These are phyloP conservation scores for Dactylellina sp. DNA, from an alignment of 2,329 filamentous ascomycete genomes.

Conservation along the genomic window DNA sequence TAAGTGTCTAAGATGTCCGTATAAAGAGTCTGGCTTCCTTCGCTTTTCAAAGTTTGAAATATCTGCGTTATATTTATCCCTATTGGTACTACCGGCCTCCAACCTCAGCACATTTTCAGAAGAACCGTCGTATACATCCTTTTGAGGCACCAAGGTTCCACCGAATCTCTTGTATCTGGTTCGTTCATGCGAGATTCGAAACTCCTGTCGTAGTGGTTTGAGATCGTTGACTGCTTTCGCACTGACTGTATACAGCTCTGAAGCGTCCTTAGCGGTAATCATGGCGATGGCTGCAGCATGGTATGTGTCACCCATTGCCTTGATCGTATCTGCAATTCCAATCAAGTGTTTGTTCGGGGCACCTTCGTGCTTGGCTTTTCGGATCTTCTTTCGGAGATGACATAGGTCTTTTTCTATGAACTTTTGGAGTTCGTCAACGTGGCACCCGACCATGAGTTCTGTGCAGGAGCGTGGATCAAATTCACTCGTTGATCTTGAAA, in stretches of 20 bases:
- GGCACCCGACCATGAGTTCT: constrained; percentile 4
- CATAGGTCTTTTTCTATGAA: constrained; percentile 26
- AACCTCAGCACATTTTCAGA: no score
- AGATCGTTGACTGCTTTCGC: not conserved
- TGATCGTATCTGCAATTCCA: not conserved
- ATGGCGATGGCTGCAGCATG: constrained; percentile 2
- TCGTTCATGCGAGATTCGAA: not conserved
- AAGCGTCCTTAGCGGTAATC: not conserved
- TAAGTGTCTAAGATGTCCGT: no score
- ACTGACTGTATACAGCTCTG: constrained; percentile 24
- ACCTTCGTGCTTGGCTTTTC: constrained; percentile 10
- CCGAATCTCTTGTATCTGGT: no score
- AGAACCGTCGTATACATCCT: no score
- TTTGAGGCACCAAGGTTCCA: no score
- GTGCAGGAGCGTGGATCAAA: no score
- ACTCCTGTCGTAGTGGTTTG: constrained; percentile 2
- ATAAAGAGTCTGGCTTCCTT: no score
- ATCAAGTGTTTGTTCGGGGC: not conserved
- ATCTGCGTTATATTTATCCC: no score
- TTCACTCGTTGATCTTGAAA: no score
- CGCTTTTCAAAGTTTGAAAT: no score
- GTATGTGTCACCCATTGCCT: constrained; percentile 17
- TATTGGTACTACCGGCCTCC: no score
- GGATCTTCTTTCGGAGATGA: constrained; percentile 25
- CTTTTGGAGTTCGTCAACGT: not conserved